These are phyloP conservation scores for Spathaspora girioi DNA, from an alignment of 805 yeast genomes.

Conservation along the genomic window DNA sequence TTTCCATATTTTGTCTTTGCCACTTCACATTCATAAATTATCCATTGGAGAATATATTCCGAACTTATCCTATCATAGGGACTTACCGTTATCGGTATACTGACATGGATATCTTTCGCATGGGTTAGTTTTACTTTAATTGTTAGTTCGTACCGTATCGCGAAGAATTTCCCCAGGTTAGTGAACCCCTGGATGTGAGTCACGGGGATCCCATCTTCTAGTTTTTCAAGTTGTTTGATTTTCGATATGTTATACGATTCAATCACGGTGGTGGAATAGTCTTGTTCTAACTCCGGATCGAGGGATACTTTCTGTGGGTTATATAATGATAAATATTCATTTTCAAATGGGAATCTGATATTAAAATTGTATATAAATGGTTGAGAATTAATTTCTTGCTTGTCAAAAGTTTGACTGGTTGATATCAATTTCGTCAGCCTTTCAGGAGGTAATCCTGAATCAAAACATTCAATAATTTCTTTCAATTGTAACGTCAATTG, in stretches of 20 bases:
- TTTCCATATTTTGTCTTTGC: slow-evolving; percentile 38
- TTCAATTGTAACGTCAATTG: slow-evolving; percentile 45
- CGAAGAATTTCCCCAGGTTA: slow-evolving; percentile 43
- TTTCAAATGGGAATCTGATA: slow-evolving; percentile 30
- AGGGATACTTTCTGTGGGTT: not conserved
- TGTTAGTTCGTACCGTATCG: slow-evolving; percentile 48
- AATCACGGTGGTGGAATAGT: slow-evolving; percentile 7
- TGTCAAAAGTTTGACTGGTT: slow-evolving; percentile 23
- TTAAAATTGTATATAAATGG: slow-evolving; percentile 23
- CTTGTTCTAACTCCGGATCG: slow-evolving; percentile 2
- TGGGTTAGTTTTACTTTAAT: slow-evolving; percentile 47
- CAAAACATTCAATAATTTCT: slow-evolving; percentile 53
- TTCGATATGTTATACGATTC: slow-evolving; percentile 8
- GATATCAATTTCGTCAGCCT: slow-evolving; percentile 41
- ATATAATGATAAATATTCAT: slow-evolving; percentile 30
- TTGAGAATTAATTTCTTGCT: slow-evolving; percentile 20
- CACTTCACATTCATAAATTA: slow-evolving; percentile 47
- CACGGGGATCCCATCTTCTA: slow-evolving; percentile 37
- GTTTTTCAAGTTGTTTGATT: slow-evolving; percentile 10
- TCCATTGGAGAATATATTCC: slow-evolving; percentile 49
- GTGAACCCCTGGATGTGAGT: slow-evolving; percentile 49
- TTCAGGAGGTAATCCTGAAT: slow-evolving; percentile 46
- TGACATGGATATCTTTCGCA: slow-evolving; percentile 47
- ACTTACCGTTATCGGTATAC: slow-evolving; percentile 51
- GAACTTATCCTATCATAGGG: slow-evolving; percentile 50